phyloP scores from a whole-genome alignment of 208 protist species.

The Tritrichomonas musculus region DNA sequence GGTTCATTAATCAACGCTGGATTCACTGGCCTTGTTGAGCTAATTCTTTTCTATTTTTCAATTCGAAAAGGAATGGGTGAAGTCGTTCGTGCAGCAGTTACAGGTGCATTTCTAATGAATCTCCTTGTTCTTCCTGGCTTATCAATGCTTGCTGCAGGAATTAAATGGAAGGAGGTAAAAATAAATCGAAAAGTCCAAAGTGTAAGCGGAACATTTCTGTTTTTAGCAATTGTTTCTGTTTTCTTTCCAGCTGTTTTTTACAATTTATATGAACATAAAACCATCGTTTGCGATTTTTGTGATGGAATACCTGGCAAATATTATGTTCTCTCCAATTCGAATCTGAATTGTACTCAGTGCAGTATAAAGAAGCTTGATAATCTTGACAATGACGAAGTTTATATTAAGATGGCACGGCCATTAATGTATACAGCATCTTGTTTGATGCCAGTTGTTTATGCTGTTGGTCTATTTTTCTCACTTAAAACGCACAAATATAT shows the following conservation, averaged over 20 bases:
- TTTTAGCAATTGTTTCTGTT: not conserved
- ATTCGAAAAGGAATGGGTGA: not conserved
- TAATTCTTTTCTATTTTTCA: slow-evolving; percentile 18
- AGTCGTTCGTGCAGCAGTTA: not conserved
- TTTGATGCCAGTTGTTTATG: slow-evolving; percentile 17
- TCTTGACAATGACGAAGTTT: not conserved
- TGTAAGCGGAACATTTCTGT: not conserved
- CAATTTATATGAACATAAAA: not conserved
- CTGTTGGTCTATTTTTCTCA: slow-evolving; percentile 9
- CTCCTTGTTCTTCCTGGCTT: not conserved
- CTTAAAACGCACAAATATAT: not conserved
- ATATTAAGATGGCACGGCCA: not conserved
- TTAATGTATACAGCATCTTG: not conserved
- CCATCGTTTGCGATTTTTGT: not conserved
- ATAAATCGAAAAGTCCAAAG: not conserved
- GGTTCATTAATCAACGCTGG: slow-evolving; percentile 10
- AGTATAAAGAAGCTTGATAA: not conserved
- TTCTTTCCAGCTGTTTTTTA: slow-evolving; percentile 22
- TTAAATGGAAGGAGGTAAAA: slow-evolving; percentile 15
- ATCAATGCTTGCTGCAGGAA: not conserved
- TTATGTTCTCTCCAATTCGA: not conserved
- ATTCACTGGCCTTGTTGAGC: not conserved
- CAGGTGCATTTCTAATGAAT: slow-evolving; percentile 1
- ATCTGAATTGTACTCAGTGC: not conserved
- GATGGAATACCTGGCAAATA: not conserved